Evolutionary conservation across 331 rosid species (phyloP), one percentile per base, ranked within the genome.

Genomic region (Quercus tomentella): DNA sequence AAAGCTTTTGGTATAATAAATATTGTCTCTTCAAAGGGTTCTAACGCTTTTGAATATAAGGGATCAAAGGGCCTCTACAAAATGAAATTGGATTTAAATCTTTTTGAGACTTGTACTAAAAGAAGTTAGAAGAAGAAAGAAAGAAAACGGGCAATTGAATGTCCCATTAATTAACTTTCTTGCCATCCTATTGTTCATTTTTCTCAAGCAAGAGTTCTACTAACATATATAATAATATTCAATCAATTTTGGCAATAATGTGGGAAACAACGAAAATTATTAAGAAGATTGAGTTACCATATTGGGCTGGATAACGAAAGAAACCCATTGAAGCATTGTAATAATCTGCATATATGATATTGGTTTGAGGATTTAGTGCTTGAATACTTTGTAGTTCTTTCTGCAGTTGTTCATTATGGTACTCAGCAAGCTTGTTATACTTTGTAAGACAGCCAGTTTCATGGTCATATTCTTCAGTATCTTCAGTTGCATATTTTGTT

Each of bases 311-410:
- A 75, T 79, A 80, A 11, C 12, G 56, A 73, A 80, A 82, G 9
- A 85, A 4, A 55, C 7, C 79, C 67, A 80, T 14, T 4, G 82
- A 85, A n/a, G 84, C 80, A 43, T 77, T 83, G 85, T 84, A 90
- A 55, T 79, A 79, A 80, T 90, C 89, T 5, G 86, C 92, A 41
- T 88, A 88, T 43, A 90, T 73, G 82, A 90, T 86, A 23, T 18
- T 79, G 35, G 79, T 70, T 37, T n/a, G 80, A 20, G 92, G 91
- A 80, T 90, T 78, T 26, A 83, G 76, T 70, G 10, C 80, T 68
- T 69, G 86, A 72, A 86, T 84, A 73, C 4, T 60, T 35, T 66
- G 56, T 18, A 88, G 82, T 73, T 82, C 89, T 56, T 45, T 57
- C 66, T 81, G 88, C 56, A 90, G 90, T 52, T 71, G 62, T 7